phyloP scores from a whole-genome alignment of 768 basidiomycete genomes.

The Rhizopogon vulgaris region DNA sequence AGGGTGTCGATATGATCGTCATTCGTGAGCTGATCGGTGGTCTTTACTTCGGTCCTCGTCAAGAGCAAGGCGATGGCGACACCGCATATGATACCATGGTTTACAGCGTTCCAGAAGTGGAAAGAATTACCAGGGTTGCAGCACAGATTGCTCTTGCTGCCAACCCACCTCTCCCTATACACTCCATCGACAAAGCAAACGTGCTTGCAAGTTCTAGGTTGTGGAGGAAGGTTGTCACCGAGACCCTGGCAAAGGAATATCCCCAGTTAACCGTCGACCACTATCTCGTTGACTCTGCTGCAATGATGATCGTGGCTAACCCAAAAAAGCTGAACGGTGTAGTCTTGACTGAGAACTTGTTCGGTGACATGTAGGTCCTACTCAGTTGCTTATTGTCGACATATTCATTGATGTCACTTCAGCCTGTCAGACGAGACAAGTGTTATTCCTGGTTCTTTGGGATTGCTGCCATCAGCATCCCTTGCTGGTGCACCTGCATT shows the following conservation, averaged over 20 bases:
- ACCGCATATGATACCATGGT: conserved; percentile 89
- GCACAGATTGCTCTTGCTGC: conserved; percentile 83
- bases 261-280: conserved; percentile 86
- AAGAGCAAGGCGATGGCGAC: conserved; percentile 73
- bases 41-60: conserved; percentile 89
- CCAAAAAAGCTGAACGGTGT: conserved; percentile 94
- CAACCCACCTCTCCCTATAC: conserved; percentile 81
- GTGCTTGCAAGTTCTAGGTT: conserved; percentile 91
- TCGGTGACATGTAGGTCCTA: conserved; percentile 86
- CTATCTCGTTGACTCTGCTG: conserved; percentile 90
- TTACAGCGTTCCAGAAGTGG: conserved; percentile 87
- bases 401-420: conserved; percentile 3
- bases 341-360: conserved; percentile 91
- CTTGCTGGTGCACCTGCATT: conserved; percentile 80
- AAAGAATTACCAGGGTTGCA: conserved; percentile 93
- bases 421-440: conserved; percentile 96
- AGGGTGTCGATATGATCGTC: conserved; percentile 87
- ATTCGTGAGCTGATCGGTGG: conserved; percentile 96
- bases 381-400: too few relatives aligned
- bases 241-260: conserved; percentile 79
- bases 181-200: conserved; percentile 98
- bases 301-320: conserved; percentile 89
- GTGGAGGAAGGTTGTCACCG: conserved; percentile 91
- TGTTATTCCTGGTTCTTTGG: conserved; percentile 96
- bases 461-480: conserved; percentile 93